Base-by-base conservation (phyloP, 106 monocot species). In the Phalaenopsis aphrodite region DNA sequence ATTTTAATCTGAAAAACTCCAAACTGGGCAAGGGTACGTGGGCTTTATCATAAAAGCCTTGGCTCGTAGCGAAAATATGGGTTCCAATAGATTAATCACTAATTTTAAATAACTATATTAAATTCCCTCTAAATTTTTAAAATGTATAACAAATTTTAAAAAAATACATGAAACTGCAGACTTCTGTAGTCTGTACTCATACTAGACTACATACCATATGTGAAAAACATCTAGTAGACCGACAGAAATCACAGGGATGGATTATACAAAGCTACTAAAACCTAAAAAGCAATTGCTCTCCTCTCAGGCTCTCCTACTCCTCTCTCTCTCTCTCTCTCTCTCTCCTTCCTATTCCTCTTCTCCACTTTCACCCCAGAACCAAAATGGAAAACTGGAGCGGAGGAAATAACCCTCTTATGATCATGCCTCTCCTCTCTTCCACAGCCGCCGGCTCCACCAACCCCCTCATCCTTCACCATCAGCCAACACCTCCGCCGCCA, bases 351-450 rank as follows among this genome's bases (percentile, higher is more conserved):
- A 14, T 46, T 17, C 58, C 49, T 52, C 82, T 18, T 12, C 43
- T n/a, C 6, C 43, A 7, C 43, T 17, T 5, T 21, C 10, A 36
- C 11, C 8, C 43, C 18, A 21, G 1, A 14, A 2, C 37, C 3
- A 19, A 0, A 69, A 77, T 55, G 43, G 56, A 76, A 79, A 65
- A 72, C n/a, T 42, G 56, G 65, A 75, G 43, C 42, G 49, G 75
- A 2, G 23, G 73, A 8, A 52, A 30, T 24, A 39, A 45, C 30
- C 77, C 84, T 24, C 85, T 87, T 75, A 88, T 88, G 88, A 87
- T 89, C 76, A 88, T 92, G 92, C 89, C 91, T 19, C 77, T 86
- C 47, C 75, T 83, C 72, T 19, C 88, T 42, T 41, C 72, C 5
- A 16, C 81, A 8, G 55, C 81, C 37, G 56, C 67, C 55, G 43